phyloP scores from a whole-genome alignment of 2,329 filamentous ascomycete species.

The Colletotrichum viniferum region DNA sequence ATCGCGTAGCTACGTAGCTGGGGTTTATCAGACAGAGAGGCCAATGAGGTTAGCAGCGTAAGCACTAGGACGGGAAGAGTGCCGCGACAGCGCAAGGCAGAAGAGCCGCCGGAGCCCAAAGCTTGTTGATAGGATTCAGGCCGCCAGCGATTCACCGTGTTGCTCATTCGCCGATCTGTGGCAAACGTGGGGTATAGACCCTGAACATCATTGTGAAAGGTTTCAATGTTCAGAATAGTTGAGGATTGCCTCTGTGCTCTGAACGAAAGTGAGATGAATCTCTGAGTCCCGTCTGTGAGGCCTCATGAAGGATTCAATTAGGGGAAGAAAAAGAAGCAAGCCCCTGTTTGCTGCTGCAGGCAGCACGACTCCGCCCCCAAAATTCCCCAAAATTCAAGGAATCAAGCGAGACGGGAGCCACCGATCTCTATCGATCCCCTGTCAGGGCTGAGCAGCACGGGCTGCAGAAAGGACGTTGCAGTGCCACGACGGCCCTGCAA shows the following conservation, averaged over 20 bases:
- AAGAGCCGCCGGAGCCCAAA: not conserved
- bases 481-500: not conserved
- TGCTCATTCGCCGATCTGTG: not conserved
- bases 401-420: not conserved
- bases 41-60: not conserved
- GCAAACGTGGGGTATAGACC: not conserved
- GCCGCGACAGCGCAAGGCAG: not conserved
- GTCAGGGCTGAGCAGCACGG: not conserved
- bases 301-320: not conserved
- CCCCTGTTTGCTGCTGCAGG: not conserved
- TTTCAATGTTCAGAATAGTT: not conserved
- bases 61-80: not conserved
- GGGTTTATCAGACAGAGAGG: not conserved
- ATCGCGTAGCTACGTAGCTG: no score
- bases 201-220: rapidly evolving
- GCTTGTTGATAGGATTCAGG: not conserved
- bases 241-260: not conserved
- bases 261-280: not conserved
- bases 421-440: not conserved
- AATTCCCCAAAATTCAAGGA: not conserved
- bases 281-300: not conserved
- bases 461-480: not conserved
- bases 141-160: not conserved
- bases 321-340: not conserved
- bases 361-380: not conserved